Evolutionary conservation across 805 yeast species (phyloP).

Genomic region (Candida sanyiensis): DNA sequence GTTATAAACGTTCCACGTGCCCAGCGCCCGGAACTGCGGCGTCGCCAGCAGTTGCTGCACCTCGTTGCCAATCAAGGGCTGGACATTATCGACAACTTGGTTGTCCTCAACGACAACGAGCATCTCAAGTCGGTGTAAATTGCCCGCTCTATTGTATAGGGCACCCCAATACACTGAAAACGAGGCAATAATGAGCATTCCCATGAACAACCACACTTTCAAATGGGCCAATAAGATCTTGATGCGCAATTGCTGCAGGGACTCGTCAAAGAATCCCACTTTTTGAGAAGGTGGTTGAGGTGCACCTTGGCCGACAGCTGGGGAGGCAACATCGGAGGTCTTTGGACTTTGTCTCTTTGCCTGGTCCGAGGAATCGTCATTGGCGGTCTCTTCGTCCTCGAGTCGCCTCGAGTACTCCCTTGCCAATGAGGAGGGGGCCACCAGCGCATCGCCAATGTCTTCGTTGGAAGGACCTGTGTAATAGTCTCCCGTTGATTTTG

Average conservation of each 20-base stretch:
- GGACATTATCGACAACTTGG: conserved; percentile 15
- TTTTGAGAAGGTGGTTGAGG: conserved; percentile 8
- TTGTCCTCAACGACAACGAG: conserved; percentile 32
- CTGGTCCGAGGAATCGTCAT: neutral
- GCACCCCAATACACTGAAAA: conserved; percentile 37
- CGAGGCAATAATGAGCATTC: conserved; percentile 30
- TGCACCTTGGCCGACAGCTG: no score
- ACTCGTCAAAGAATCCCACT: conserved; percentile 15
- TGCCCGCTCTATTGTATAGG: conserved; percentile 24
- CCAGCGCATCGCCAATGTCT: conserved; percentile 8
- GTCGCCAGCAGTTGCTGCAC: conserved; percentile 36
- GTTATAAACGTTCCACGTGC: conserved; percentile 34
- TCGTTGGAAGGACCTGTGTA: conserved; percentile 6
- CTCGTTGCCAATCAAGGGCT: conserved; percentile 27
- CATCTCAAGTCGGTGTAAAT: conserved; percentile 24
- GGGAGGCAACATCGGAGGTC: no score
- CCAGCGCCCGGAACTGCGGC: conserved; percentile 47
- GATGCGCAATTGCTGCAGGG: conserved; percentile 12
- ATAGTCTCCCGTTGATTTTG: conserved; percentile 1
- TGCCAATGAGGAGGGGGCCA: conserved; percentile 1
- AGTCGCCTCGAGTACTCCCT: conserved; percentile 2
- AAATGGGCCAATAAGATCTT: conserved; percentile 10
- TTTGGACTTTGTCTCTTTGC: neutral
- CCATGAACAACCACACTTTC: conserved; percentile 26
- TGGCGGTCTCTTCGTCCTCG: conserved; percentile 2